Conservation (phyloP, 805 yeast species). For the baker's yeast (Saccharomyces cerevisiae) region DNA sequence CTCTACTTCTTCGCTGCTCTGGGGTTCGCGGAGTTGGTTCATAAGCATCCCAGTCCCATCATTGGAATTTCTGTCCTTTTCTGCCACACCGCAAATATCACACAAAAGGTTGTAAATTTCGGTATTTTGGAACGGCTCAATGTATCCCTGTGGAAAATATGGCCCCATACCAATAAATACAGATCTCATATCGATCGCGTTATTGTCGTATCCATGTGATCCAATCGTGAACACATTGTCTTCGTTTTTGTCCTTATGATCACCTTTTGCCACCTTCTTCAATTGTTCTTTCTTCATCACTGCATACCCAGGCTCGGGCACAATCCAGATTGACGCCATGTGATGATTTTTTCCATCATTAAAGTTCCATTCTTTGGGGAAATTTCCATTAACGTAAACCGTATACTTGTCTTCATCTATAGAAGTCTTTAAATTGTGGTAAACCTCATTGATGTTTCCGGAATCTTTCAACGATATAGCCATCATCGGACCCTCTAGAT, state of each 20-base stretch:
- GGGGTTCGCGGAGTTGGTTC: not conserved
- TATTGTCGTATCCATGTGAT: constrained; percentile 77
- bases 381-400: constrained; percentile 46
- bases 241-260: constrained; percentile 14
- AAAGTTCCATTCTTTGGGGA: constrained; percentile 35
- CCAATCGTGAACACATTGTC: constrained; percentile 33
- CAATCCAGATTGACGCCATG: constrained; percentile 77
- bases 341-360: constrained; percentile 36
- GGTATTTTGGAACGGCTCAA: constrained; percentile 59
- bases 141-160: constrained; percentile 38
- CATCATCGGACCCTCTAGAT: constrained; percentile 15
- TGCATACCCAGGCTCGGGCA: constrained; percentile 77
- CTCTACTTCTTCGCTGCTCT: constrained; percentile 31
- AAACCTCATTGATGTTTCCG: constrained; percentile 33
- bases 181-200: constrained; percentile 75
- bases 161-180: constrained; percentile 78
- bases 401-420: constrained; percentile 31
- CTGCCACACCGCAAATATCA: constrained; percentile 42
- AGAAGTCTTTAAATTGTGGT: constrained; percentile 33
- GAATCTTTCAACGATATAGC: constrained; percentile 6
- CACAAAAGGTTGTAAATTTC: constrained; percentile 72
- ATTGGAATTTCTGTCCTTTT: constrained; percentile 37
- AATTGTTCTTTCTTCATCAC: constrained; percentile 48
- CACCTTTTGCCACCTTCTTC: constrained; percentile 31
- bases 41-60: constrained; percentile 1